Conservation (phyloP, 2,329 filamentous ascomycete genomes). For the Fulvia fulva region DNA sequence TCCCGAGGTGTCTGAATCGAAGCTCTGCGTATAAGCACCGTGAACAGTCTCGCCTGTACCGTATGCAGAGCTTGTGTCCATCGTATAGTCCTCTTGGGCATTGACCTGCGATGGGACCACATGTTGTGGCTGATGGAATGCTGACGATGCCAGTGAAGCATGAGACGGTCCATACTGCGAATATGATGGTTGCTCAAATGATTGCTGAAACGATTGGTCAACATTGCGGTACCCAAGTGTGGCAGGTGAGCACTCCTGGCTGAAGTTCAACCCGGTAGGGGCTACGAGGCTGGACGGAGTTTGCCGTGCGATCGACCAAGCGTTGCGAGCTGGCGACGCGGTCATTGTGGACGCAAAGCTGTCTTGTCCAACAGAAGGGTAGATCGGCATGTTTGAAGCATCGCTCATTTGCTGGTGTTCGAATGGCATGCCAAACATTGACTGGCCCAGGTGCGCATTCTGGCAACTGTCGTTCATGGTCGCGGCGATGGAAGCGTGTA, state of each 20-base stretch:
- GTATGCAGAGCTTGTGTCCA: slow-evolving; percentile 16
- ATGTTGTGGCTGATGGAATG: slow-evolving; percentile 14
- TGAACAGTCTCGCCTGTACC: slow-evolving; percentile 7
- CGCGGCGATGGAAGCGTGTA: slow-evolving; percentile 6
- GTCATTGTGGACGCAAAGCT: slow-evolving; percentile 4
- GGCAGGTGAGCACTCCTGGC: neutral
- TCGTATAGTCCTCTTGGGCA: slow-evolving; percentile 20
- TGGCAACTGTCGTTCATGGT: slow-evolving; percentile 9
- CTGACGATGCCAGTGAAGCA: slow-evolving; percentile 11
- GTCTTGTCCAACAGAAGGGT: neutral
- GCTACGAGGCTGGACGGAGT: neutral
- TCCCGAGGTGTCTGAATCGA: slow-evolving; percentile 11
- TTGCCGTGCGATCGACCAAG: slow-evolving; percentile 1
- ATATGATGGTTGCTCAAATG: slow-evolving; percentile 14
- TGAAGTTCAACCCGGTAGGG: neutral
- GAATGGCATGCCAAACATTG: slow-evolving; percentile 10
- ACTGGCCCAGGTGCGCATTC: slow-evolving; percentile 2
- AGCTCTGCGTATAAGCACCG: slow-evolving; percentile 12
- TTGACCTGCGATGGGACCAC: slow-evolving; percentile 27
- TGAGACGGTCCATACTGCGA: slow-evolving; percentile 5
- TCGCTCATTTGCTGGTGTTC: slow-evolving; percentile 1
- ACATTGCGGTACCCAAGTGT: slow-evolving; percentile 6
- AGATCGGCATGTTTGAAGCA: neutral
- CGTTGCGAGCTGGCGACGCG: slow-evolving; percentile 6
- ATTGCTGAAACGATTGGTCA: slow-evolving; percentile 8